phyloP scores from a whole-genome alignment of 2,329 filamentous ascomycete species.

The Penicillium sp. region DNA sequence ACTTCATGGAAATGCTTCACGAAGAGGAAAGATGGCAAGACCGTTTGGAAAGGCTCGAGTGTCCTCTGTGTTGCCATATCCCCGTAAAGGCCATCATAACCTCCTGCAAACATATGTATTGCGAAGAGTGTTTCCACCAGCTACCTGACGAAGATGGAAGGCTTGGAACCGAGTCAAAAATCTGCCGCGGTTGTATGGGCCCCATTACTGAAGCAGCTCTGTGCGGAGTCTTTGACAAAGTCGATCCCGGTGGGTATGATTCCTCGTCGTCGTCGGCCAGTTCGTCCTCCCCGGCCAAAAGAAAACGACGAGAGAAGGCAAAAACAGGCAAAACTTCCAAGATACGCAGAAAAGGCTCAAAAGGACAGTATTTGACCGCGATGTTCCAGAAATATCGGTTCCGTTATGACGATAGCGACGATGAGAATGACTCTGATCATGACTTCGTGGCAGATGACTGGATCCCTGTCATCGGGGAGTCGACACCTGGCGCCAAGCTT shows the following conservation, averaged over 20 bases:
- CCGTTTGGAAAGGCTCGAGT: conserved; percentile 41
- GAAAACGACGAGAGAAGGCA: background rate
- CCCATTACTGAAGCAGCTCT: conserved; percentile 21
- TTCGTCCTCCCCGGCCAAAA: background rate
- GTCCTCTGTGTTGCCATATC: conserved; percentile 47
- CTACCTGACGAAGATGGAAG: conserved; percentile 15
- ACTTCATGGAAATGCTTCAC: background rate
- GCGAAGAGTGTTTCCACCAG: conserved; percentile 50
- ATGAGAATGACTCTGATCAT: conserved; percentile 28
- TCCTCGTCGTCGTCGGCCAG: background rate
- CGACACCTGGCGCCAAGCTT: conserved; percentile 48
- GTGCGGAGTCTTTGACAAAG: conserved; percentile 15
- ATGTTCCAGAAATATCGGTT: background rate
- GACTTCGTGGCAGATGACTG: conserved; percentile 30
- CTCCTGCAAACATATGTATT: conserved; percentile 61
- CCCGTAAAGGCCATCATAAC: conserved; percentile 49
- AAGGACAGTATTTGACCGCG: too few relatives aligned
- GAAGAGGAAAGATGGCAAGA: conserved; percentile 23
- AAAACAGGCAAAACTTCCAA: background rate
- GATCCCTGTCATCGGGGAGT: conserved; percentile 27
- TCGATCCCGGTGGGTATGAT: background rate
- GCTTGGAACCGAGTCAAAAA: conserved; percentile 35
- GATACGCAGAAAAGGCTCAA: background rate
- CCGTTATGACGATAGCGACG: background rate
- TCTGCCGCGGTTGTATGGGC: conserved; percentile 20